phyloP scores from a whole-genome alignment of 2,329 filamentous ascomycete genomes.

The Neofusicoccum cordaticola region DNA sequence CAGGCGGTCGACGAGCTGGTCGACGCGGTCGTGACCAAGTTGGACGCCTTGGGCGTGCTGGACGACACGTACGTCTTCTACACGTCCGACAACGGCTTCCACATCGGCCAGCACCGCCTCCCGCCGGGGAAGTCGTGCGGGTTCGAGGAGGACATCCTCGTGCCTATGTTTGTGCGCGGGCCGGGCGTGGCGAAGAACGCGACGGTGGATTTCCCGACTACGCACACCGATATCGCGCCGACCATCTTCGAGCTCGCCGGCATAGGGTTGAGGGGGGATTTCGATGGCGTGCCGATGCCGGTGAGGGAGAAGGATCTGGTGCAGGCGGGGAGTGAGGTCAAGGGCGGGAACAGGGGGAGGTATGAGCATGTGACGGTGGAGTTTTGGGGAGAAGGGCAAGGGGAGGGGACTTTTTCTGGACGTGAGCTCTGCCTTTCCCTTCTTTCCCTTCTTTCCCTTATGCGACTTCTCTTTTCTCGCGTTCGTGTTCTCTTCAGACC shows the following conservation, averaged over 20 bases:
- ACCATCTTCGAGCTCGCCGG: conserved; percentile 35
- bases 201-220: conserved; percentile 32
- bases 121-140: conserved; percentile 39
- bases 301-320: conserved; percentile 22
- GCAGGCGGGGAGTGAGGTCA: conserved; percentile 1
- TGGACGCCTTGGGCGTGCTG: conserved; percentile 39
- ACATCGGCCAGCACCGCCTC: conserved; percentile 40
- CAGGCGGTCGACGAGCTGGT: conserved; percentile 57
- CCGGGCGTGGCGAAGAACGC: conserved; percentile 30
- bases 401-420: not conserved
- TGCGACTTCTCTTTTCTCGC: too few relatives aligned
- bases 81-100: conserved; percentile 40
- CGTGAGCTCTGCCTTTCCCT: not conserved
- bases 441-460: too few relatives aligned
- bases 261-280: conserved; percentile 25
- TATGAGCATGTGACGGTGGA: conserved; percentile 41
- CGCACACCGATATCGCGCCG: conserved; percentile 40
- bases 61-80: conserved; percentile 48
- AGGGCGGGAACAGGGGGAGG: conserved; percentile 15
- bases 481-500: not conserved
- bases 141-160: conserved; percentile 41
- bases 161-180: conserved; percentile 40
- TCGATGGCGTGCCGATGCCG: conserved; percentile 37
- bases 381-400: conserved; percentile 33
- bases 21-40: conserved; percentile 40